Evolutionary conservation across 2,329 filamentous ascomycete species (phyloP).

Genomic region (Ceratocystis variospora): DNA sequence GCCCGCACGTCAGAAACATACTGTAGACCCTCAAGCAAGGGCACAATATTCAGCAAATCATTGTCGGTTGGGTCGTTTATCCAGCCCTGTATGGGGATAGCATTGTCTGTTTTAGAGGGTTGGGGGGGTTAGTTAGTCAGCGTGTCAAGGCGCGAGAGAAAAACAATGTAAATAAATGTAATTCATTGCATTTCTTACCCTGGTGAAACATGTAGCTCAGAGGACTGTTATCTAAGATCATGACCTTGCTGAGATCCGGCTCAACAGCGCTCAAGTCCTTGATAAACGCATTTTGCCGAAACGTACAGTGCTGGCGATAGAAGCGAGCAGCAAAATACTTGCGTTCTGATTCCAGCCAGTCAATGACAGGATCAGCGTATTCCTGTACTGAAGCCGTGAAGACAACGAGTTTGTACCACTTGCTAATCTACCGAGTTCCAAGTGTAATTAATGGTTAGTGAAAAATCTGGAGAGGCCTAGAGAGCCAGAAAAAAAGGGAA

Average conservation of each 20-base stretch:
- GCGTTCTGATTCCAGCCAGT: constrained; percentile 92
- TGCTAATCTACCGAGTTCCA: constrained; percentile 49
- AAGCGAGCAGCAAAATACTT: constrained; percentile 92
- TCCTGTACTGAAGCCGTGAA: constrained; percentile 98
- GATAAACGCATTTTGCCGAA: constrained; percentile 90
- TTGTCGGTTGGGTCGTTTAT: constrained; percentile 97
- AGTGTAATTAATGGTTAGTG: constrained; percentile 21
- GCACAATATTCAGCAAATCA: constrained; percentile 82
- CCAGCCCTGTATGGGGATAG: constrained; percentile 98
- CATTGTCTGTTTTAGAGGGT: constrained; percentile 57
- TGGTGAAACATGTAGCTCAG: constrained; percentile 98
- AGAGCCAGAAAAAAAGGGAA: neutral
- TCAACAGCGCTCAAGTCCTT: constrained; percentile 94
- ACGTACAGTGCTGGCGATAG: constrained; percentile 95
- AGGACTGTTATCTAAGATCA: constrained; percentile 97
- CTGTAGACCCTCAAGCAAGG: constrained; percentile 83
- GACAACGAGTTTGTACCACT: constrained; percentile 95
- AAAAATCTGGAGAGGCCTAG: neutral
- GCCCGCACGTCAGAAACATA: constrained; percentile 94
- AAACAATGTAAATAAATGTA: constrained; percentile 4
- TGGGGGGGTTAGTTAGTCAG: neutral
- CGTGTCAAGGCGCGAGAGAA: neutral
- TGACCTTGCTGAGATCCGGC: constrained; percentile 91
- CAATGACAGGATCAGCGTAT: constrained; percentile 95
- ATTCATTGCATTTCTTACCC: constrained; percentile 42